phyloP scores from a whole-genome alignment of 805 yeast genomes.

The Pichia phayaonensis region DNA sequence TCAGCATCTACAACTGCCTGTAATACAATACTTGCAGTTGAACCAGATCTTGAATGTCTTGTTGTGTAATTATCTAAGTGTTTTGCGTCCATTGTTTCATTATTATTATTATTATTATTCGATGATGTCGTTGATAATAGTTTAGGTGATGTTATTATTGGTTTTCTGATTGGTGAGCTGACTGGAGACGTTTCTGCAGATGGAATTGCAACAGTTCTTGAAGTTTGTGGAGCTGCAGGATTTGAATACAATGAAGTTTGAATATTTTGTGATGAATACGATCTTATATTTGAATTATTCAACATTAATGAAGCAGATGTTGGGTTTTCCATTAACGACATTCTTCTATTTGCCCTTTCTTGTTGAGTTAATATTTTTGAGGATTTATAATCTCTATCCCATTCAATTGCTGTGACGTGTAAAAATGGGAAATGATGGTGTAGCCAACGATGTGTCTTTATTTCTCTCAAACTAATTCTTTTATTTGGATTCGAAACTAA shows the following conservation, averaged over 20 bases:
- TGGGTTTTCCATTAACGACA: slow-evolving; percentile 38
- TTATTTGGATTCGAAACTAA: slow-evolving; percentile 77
- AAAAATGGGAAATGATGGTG: slow-evolving; percentile 76
- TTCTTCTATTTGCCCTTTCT: slow-evolving; percentile 29
- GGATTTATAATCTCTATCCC: slow-evolving; percentile 63
- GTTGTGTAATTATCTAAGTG: background rate
- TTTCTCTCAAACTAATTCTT: slow-evolving; percentile 60
- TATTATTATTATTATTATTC: background rate
- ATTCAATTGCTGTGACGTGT: slow-evolving; percentile 78
- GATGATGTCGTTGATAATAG: background rate
- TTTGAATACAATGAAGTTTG: slow-evolving; percentile 35
- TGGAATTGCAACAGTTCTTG: slow-evolving; percentile 31
- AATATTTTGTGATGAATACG: slow-evolving; percentile 34
- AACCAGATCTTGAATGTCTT: slow-evolving; percentile 23
- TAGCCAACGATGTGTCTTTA: slow-evolving; percentile 83
- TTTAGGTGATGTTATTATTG: background rate
- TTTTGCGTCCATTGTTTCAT: background rate
- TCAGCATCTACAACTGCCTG: slow-evolving; percentile 71
- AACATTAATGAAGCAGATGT: slow-evolving; percentile 34
- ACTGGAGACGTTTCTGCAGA: slow-evolving; percentile 23
- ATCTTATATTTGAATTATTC: slow-evolving; percentile 25
- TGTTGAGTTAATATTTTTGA: slow-evolving; percentile 22
- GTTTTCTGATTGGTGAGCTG: slow-evolving; percentile 18
- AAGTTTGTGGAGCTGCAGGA: slow-evolving; percentile 64
- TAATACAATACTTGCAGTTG: slow-evolving; percentile 59